Evolutionary conservation across 768 basidiomycete genomes (phyloP), one percentile per base, ranked within the genome.

Genomic region (Nevesoporus exiguus): DNA sequence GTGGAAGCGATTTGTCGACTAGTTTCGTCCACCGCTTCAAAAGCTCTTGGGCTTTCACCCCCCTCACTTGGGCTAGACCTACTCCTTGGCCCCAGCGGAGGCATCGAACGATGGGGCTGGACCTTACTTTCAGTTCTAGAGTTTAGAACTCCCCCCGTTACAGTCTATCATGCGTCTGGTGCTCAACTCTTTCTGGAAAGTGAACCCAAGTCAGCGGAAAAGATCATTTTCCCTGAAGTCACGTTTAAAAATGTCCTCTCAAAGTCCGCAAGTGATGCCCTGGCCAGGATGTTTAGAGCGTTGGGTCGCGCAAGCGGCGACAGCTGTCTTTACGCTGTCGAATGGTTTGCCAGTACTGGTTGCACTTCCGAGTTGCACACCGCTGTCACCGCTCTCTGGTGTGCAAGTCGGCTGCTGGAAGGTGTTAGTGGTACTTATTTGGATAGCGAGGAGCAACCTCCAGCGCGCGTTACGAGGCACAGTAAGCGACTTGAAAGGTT

Each of bases 61-160:
- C 76, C 90, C 31, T 76, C 80, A 14, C 67, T 74, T 15, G 76
- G 75, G 34, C 73, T 91, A 3, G 80, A 78, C 8, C 80, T 79
- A 51, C 76, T 93, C 6, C 77, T 96, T 1, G 93, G 93, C 4
- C 87, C 93, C 1, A 79, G 74, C 0, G 92, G 93, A 7, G 86
- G 89, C 0, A 83, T 97, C 17, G 93, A 97, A 62, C 85, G 85
- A 67, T 98, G 94, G 96, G 90, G 93, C 5, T 93, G 89, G 87
- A 81, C 82, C 45, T 65, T 99, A 5, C 77, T 98, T 27, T 80
- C 82, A 0, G 90, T 88, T n/a, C 72, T 98, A 36, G 86, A 93
- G 60, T 83, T 98, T 52, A 72, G 68, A 3, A 75, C 76, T 57
- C 87, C 80, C n/a, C 69, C 75, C 8, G 68, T 82, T 47, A 69